Evolutionary conservation across 2,329 filamentous ascomycete genomes (phyloP).

Genomic region (Cladosporium sp.): DNA sequence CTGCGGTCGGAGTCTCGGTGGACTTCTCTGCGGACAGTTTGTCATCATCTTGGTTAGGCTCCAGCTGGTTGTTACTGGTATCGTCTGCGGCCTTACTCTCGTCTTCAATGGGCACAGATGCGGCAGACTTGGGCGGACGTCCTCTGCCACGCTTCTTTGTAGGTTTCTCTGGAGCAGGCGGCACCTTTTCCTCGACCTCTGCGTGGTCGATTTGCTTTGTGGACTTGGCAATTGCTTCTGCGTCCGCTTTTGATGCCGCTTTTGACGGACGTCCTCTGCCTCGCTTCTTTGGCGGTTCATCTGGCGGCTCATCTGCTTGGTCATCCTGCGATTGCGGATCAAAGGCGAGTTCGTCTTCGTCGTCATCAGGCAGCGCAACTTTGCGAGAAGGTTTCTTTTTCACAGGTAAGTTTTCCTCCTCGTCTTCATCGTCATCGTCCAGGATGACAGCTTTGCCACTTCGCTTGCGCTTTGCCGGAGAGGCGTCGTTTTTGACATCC

Average conservation of each 20-base stretch:
- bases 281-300: conserved; percentile 42
- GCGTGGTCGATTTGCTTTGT: background rate
- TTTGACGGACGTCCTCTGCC: conserved; percentile 40
- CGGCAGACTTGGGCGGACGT: conserved; percentile 10
- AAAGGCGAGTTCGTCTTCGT: conserved; percentile 19
- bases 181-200: background rate
- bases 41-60: background rate
- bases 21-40: background rate
- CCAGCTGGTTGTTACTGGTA: background rate
- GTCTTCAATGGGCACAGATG: background rate
- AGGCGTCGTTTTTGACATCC: conserved; percentile 22
- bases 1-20: background rate
- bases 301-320: conserved; percentile 7
- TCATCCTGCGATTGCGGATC: conserved; percentile 11
- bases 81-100: background rate
- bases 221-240: background rate
- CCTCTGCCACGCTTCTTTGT: conserved; percentile 15
- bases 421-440: conserved; percentile 17
- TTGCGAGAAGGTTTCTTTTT: background rate
- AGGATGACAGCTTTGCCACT: conserved; percentile 5
- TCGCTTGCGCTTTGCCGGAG: conserved; percentile 4
- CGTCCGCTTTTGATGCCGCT: conserved; percentile 18
- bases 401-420: background rate
- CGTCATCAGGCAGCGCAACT: conserved; percentile 4
- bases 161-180: background rate